Base-by-base conservation (phyloP, 306 rosid species). In the Sechiopsis laciniata region DNA sequence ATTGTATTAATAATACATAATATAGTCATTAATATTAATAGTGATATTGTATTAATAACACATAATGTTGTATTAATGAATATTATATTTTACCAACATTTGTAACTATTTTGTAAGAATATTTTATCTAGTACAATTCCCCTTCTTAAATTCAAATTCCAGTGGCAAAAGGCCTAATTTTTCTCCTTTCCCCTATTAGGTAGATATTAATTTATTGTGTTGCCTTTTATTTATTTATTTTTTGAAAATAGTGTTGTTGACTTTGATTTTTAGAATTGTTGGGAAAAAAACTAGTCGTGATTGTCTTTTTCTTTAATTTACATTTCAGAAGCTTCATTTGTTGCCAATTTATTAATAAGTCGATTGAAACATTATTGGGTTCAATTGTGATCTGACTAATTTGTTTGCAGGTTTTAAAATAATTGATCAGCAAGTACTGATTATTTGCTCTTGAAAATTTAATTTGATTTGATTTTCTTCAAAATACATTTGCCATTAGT, bases 101-200 rank as follows among this genome's bases (percentile, higher is more conserved):
- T n/a, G n/a, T n/a, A n/a, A n/a, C n/a, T n/a, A n/a, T n/a, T n/a
- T n/a, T n/a, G n/a, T n/a, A n/a, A n/a, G n/a, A n/a, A n/a, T n/a
- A n/a, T n/a, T n/a, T n/a, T n/a, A n/a, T n/a, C n/a, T n/a, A n/a
- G n/a, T n/a, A n/a, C n/a, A n/a, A n/a, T n/a, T n/a, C n/a, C n/a
- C n/a, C n/a, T n/a, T n/a, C n/a, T 29, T 32, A 65, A 65, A 13
- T 65, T 46, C 72, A 19, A 66, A 66, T 66, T 11, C 14, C 10
- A 21, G 72, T 66, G 72, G 35, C 15, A 45, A 19, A 19, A 54
- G 3, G 4, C 72, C 72, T 66, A 66, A 66, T 66, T 11, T 66
- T 66, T 3, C 15, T 40, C 17, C 3, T 64, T 64, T 64, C n/a
- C 8, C 50, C 26, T 40, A n/a, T 2, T n/a, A 64, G 26, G 11